These are phyloP conservation scores for Boletus eberwhitei DNA, from an alignment of 768 basidiomycete species.

Conservation along the genomic window DNA sequence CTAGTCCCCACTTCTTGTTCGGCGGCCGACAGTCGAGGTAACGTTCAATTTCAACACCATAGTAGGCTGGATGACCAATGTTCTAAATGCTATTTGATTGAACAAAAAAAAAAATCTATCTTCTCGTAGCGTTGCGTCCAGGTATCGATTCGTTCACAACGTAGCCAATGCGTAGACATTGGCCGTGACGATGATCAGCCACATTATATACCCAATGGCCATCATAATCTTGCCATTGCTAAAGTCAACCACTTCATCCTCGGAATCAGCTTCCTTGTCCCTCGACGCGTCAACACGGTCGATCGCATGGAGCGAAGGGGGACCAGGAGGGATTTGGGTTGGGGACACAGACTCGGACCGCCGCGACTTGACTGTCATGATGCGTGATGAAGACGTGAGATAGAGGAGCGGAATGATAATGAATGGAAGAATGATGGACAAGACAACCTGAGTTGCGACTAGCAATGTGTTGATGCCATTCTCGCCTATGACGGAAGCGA, in stretches of 20 bases:
- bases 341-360: neutral
- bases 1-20: neutral
- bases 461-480: slow-evolving; percentile 73
- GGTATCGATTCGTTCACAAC: slow-evolving; percentile 28
- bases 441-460: slow-evolving; percentile 81
- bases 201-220: slow-evolving; percentile 53
- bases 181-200: slow-evolving; percentile 63
- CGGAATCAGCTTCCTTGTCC: slow-evolving; percentile 11
- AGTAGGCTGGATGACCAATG: neutral
- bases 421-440: slow-evolving; percentile 83
- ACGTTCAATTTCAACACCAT: neutral
- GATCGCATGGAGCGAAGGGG: neutral
- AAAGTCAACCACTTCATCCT: slow-evolving; percentile 51
- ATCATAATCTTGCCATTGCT: slow-evolving; percentile 56
- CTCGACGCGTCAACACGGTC: neutral
- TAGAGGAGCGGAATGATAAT: slow-evolving; percentile 78
- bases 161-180: slow-evolving; percentile 75
- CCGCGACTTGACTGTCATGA: slow-evolving; percentile 60
- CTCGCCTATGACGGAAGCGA: slow-evolving; percentile 70
- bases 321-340: neutral
- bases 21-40: neutral
- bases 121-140: neutral
- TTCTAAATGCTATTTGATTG: neutral
- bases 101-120: too few species aligned
- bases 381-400: slow-evolving; percentile 58